These are phyloP conservation scores for Cryphonectria radicalis DNA, from an alignment of 2,329 filamentous ascomycete genomes.

Conservation along the genomic window DNA sequence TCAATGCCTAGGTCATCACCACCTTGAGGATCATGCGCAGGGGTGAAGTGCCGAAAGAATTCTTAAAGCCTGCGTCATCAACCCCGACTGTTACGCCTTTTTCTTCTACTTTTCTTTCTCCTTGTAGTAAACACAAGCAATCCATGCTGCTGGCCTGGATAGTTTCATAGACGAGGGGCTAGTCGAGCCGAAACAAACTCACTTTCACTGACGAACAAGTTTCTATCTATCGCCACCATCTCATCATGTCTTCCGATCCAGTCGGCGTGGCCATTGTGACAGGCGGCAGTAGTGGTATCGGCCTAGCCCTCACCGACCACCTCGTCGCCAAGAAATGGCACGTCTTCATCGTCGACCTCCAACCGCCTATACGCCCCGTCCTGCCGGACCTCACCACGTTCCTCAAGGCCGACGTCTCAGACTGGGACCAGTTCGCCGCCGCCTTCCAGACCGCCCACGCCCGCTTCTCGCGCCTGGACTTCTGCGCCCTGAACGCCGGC, in stretches of 20 bases:
- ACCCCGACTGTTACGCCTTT: too few species aligned
- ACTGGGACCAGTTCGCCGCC: conserved; percentile 18
- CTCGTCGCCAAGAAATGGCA: conserved; percentile 40
- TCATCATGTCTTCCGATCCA: conserved; percentile 13
- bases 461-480: conserved; percentile 19
- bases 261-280: conserved; percentile 40
- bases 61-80: too few species aligned
- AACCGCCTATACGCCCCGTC: neutral
- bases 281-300: conserved; percentile 55
- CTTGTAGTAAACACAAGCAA: too few species aligned
- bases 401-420: conserved; percentile 13
- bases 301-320: conserved; percentile 44
- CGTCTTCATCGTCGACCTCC: conserved; percentile 18
- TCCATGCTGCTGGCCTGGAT: too few species aligned
- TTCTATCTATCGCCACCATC: neutral
- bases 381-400: conserved; percentile 12
- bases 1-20: too few species aligned
- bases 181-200: neutral
- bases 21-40: too few species aligned
- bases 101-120: too few species aligned
- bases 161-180: too few species aligned
- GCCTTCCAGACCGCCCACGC: conserved; percentile 14
- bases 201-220: neutral
- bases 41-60: too few species aligned
- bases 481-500: conserved; percentile 18